Evolutionary conservation across 2,329 filamentous ascomycete species (phyloP), one percentile per base, ranked within the genome.

Genomic region (Alternaria metachromatica): DNA sequence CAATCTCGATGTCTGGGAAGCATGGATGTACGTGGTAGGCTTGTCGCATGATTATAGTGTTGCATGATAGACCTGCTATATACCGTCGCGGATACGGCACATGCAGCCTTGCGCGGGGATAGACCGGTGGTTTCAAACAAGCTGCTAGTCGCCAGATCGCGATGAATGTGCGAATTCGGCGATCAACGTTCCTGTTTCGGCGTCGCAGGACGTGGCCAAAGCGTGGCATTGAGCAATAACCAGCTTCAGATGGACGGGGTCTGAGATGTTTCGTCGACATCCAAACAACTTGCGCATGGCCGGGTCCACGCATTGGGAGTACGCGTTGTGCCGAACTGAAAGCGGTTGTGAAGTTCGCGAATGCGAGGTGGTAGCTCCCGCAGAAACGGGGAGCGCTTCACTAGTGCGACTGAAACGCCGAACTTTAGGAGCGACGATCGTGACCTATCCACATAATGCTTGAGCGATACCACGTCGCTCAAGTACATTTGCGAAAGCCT

Each of bases 11-110:
- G 50, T 55, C 23, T 43, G 50, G 28, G 37, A n/a, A 45, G 25
- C 59, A 63, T 59, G 59, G 60, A 63, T 65, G 37, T 21, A 43
- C 63, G 59, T 18, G 21, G 59, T 59, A 37, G 23, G 12, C 15
- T n/a, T 51, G 45, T 59, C 53, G 63, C 59, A 53, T 25, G 13
- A 37, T 53, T 4, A 25, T 53, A 33, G 25, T 50, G 26, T 15
- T 56, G 44, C 50, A 58, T 59, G 20, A 49, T 20, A 12, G 49
- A 50, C 21, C 6, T 45, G 50, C 30, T n/a, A 37, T 51, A 53
- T 53, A n/a, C 20, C 20, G 28, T 41, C 49, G 28, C 49, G 28
- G 20, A 25, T 41, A 41, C 30, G 30, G 49, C 49, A 53, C 20
- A 23, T 53, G 30, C 6, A 53, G 28, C 30, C 49, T 53, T 37